Percentiles rank a stretch among this genome's conserved stretches.
Conservation (phyloP, 176 grass and related monocot genomes). For the Poa annua region DNA sequence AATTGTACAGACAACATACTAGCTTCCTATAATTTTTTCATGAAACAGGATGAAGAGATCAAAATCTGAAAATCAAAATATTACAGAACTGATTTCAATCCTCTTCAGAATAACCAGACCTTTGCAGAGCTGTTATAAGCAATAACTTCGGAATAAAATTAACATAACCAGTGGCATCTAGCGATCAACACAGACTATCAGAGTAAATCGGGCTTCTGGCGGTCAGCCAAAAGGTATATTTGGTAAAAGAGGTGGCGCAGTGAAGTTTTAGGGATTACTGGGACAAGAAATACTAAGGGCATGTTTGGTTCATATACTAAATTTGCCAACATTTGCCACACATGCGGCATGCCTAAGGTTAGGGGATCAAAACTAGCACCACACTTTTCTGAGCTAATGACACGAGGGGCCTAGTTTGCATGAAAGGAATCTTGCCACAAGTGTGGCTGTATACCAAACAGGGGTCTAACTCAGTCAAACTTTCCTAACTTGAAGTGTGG, state of each 20-base stretch:
- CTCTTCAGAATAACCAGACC: not conserved
- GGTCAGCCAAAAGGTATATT: not conserved
- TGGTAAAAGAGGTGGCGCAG: not conserved
- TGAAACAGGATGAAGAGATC: not conserved
- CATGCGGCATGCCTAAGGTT: too few relatives aligned
- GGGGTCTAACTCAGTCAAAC: too few relatives aligned
- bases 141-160: slow-evolving; percentile 23
- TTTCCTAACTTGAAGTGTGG: too few relatives aligned
- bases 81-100: not conserved
- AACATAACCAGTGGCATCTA: not conserved
- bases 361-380: too few relatives aligned
- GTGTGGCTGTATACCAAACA: too few relatives aligned
- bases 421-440: too few relatives aligned
- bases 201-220: not conserved
- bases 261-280: not conserved
- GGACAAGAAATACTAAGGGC: not conserved
- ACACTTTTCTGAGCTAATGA: too few relatives aligned
- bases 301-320: too few relatives aligned
- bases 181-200: not conserved
- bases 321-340: too few relatives aligned
- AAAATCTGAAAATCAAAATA: not conserved
- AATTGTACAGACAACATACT: not conserved
- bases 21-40: slow-evolving; percentile 13
- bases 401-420: too few relatives aligned
- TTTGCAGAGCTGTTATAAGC: not conserved